Percentiles rank a stretch among this genome's conserved stretches.
Conservation (phyloP, 1,284 basidiomycete genomes). For the Tylopilus sp. region DNA sequence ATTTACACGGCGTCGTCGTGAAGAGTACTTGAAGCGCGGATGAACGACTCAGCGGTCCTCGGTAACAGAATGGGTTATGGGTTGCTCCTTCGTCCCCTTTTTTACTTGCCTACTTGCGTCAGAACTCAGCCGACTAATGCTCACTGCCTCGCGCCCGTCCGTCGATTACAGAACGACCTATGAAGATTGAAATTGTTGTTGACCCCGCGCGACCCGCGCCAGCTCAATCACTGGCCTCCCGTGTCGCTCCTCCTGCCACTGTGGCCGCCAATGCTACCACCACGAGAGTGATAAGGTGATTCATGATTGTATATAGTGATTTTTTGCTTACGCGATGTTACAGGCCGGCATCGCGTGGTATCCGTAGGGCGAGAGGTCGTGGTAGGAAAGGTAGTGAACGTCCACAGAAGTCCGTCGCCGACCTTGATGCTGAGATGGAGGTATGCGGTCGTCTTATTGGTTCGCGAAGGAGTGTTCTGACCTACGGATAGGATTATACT, state of each 20-base stretch:
- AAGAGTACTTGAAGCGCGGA: constrained; percentile 39
- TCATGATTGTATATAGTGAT: constrained; percentile 1
- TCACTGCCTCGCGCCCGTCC: constrained; percentile 38
- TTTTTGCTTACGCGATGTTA: constrained; percentile 8
- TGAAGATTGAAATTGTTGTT: constrained; percentile 97
- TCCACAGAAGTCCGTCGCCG: constrained; percentile 63
- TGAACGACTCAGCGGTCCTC: constrained; percentile 35
- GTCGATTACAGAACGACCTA: constrained; percentile 77
- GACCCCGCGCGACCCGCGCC: constrained; percentile 78
- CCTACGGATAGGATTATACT: constrained; percentile 58
- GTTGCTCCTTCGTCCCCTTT: constrained; percentile 34
- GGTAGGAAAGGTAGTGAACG: constrained; percentile 65
- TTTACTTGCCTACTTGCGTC: constrained; percentile 46
- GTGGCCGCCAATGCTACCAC: constrained; percentile 25
- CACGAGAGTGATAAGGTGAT: constrained; percentile 41
- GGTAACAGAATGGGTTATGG: constrained; percentile 39
- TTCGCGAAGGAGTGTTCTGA: background rate
- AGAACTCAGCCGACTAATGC: constrained; percentile 62
- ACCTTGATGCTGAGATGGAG: constrained; percentile 84
- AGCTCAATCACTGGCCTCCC: constrained; percentile 57
- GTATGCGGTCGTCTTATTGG: constrained; percentile 38
- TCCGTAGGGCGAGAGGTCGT: constrained; percentile 52
- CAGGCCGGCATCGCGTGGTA: constrained; percentile 39
- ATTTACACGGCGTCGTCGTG: constrained; percentile 18
- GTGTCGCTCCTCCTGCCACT: constrained; percentile 55